phyloP scores from a whole-genome alignment of 306 rosid species.

The Malus sylvestris region DNA sequence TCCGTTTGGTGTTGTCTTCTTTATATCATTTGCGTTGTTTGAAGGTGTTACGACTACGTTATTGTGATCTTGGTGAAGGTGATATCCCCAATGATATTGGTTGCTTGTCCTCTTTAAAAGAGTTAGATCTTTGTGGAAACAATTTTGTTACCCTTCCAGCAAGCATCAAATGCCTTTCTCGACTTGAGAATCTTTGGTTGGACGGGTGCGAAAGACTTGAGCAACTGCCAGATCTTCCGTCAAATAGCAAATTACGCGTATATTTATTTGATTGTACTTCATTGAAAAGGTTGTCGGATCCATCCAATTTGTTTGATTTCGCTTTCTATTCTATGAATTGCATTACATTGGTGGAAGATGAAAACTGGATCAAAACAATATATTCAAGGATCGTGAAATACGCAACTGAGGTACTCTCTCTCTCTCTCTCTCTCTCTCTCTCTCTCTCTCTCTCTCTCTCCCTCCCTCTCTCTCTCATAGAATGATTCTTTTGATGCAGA shows the following conservation, averaged over 20 bases:
- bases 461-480: too few species aligned
- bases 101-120: neutral
- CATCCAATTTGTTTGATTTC: neutral
- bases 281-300: neutral
- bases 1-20: neutral
- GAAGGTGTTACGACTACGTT: neutral
- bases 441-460: too few species aligned
- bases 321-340: neutral
- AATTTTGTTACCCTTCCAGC: slow-evolving; percentile 1
- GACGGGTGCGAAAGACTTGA: neutral
- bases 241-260: neutral
- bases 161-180: slow-evolving; percentile 7
- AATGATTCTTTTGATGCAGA: neutral
- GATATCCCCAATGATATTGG: slow-evolving; percentile 2
- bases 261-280: neutral
- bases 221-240: neutral
- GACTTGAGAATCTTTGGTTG: accelerated
- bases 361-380: neutral
- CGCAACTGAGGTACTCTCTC: neutral
- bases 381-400: neutral
- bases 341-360: neutral
- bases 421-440: neutral
- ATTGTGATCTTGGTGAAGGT: slow-evolving; percentile 3
- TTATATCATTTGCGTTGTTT: neutral
- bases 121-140: neutral